Evolutionary conservation across 208 protist species (phyloP).

Genomic region (Tritrichomonas foetus): DNA sequence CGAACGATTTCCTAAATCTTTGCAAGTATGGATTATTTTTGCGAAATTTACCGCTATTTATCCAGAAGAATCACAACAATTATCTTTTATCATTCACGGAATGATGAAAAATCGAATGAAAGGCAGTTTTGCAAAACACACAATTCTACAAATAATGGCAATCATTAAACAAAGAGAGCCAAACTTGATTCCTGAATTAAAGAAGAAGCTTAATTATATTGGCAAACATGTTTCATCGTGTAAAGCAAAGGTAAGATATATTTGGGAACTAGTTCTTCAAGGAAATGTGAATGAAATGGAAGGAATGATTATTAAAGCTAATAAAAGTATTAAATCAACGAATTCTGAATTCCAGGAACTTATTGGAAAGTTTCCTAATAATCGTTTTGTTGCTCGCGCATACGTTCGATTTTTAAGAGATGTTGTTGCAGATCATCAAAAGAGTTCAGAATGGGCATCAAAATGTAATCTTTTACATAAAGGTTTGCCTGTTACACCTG

Average conservation of each 20-base stretch:
- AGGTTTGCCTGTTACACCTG: not conserved
- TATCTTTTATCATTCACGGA: not conserved
- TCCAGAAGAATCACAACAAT: not conserved
- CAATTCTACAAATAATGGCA: not conserved
- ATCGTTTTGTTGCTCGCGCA: not conserved
- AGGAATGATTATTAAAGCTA: not conserved
- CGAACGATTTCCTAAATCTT: not conserved
- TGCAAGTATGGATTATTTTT: not conserved
- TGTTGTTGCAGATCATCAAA: not conserved
- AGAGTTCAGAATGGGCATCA: not conserved
- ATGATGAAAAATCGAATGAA: not conserved
- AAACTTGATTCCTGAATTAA: not conserved
- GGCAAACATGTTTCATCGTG: not conserved
- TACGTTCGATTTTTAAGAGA: not conserved
- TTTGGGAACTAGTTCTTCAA: not conserved
- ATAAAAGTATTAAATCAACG: not conserved
- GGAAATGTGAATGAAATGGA: not conserved
- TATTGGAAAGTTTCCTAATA: not conserved
- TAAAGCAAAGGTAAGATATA: not conserved
- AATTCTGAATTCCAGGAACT: not conserved
- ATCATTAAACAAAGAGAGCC: not conserved
- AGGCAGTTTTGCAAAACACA: not conserved
- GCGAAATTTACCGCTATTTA: not conserved
- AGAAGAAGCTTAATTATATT: not conserved
- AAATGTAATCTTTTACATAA: not conserved